A percentile compares a stretch with the other conserved stretches of the same genome.
Conservation (phyloP, 352 stramenopile species). For the Stramenopiles sp. region DNA sequence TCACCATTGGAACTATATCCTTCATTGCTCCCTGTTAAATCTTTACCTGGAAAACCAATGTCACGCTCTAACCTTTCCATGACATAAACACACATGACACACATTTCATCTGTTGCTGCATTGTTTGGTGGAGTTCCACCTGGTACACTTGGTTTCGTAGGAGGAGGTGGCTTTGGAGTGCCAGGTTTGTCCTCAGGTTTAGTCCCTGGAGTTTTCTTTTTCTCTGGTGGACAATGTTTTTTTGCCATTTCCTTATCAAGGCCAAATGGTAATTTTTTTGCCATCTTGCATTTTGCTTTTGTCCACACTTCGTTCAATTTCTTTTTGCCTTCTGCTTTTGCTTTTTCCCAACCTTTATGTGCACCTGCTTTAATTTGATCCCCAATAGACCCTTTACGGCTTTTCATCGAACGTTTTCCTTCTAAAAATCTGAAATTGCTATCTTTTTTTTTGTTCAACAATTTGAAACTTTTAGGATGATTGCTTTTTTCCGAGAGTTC, state of each 20-base stretch:
- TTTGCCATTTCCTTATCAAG: neutral
- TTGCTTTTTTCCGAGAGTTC: neutral
- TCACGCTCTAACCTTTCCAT: conserved; percentile 1
- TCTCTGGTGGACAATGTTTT: neutral
- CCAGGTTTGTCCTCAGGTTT: no score
- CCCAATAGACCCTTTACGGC: neutral
- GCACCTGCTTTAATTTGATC: neutral
- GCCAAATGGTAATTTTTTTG: neutral
- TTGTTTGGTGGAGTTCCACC: neutral
- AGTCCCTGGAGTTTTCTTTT: neutral
- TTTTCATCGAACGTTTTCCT: neutral
- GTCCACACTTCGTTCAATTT: neutral
- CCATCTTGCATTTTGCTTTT: neutral
- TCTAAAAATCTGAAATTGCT: no score
- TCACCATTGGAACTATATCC: conserved; percentile 2
- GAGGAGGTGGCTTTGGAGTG: neutral
- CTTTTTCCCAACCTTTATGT: neutral
- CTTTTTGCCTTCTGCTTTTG: neutral
- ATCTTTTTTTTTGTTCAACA: no score
- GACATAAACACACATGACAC: neutral
- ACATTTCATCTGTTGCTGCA: neutral
- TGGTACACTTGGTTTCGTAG: neutral
- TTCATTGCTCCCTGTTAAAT: neutral
- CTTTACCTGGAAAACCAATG: neutral
- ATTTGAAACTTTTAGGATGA: no score